A percentile compares a stretch with the other conserved stretches of the same genome.
Conservation (phyloP, 192 early-diverging fungal species). For the Linnemannia zychae region DNA sequence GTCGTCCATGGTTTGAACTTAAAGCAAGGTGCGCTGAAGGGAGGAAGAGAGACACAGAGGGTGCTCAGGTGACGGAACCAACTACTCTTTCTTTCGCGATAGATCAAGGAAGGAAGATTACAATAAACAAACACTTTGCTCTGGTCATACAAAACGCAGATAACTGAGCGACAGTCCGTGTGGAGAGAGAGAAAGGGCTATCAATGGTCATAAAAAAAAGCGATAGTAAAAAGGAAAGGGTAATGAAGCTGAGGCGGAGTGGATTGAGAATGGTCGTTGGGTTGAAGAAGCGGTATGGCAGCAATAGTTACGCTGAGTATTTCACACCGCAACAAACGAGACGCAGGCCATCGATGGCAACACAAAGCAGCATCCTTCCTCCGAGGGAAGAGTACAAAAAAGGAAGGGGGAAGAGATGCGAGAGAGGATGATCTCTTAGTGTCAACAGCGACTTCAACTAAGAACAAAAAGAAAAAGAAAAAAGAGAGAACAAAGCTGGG, state of each 20-base stretch:
- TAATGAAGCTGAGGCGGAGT: neutral
- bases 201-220: neutral
- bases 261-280: neutral
- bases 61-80: neutral
- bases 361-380: neutral
- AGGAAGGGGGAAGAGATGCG: neutral
- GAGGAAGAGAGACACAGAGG: neutral
- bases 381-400: neutral
- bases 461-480: too few species aligned
- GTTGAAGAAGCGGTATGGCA: neutral
- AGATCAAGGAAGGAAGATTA: neutral
- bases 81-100: neutral
- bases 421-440: neutral
- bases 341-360: too few species aligned
- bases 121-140: neutral
- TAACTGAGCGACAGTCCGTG: neutral
- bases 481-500: too few species aligned
- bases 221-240: neutral
- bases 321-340: neutral
- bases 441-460: neutral
- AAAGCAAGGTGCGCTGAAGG: neutral
- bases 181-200: neutral
- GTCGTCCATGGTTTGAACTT: constrained; percentile 1
- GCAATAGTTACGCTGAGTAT: neutral
- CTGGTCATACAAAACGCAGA: neutral